These are phyloP conservation scores for Aspergillus sp. DNA, from an alignment of 2,329 filamentous ascomycete species.

Conservation along the genomic window DNA sequence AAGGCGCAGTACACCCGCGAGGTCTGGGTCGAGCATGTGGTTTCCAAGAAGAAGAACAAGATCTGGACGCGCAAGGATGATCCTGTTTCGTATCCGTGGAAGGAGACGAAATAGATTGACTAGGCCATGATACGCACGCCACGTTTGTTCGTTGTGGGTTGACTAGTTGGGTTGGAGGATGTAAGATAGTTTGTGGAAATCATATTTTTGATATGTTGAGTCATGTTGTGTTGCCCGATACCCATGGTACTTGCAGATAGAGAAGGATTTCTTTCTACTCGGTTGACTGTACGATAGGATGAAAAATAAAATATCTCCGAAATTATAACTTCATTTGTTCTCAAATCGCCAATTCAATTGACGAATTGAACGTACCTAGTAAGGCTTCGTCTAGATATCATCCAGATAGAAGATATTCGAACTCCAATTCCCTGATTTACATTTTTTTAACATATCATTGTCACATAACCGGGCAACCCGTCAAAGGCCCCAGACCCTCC, in stretches of 20 bases:
- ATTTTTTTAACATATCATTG: neutral
- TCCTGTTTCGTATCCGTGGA: conserved; percentile 68
- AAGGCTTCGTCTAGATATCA: neutral
- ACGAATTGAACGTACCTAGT: neutral
- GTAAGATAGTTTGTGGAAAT: conserved; percentile 1
- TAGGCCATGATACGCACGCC: too few relatives aligned
- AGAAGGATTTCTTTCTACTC: neutral
- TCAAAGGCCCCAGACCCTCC: neutral
- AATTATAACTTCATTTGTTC: neutral
- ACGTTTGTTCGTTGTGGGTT: too few relatives aligned
- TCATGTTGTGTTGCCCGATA: conserved; percentile 1
- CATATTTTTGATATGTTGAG: neutral
- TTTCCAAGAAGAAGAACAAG: conserved; percentile 86
- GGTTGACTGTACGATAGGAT: neutral
- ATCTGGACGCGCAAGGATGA: conserved; percentile 87
- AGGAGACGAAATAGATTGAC: conserved; percentile 48
- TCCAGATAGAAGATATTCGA: neutral
- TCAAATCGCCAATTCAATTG: neutral
- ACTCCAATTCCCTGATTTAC: neutral
- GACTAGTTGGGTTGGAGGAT: neutral
- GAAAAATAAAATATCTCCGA: neutral
- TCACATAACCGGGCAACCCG: neutral
- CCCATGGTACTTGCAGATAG: neutral
- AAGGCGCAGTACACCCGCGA: conserved; percentile 75
- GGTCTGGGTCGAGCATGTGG: conserved; percentile 85